Evolutionary conservation across 441 rosid genomes (phyloP).

Genomic region (Syzygium malaccense): DNA sequence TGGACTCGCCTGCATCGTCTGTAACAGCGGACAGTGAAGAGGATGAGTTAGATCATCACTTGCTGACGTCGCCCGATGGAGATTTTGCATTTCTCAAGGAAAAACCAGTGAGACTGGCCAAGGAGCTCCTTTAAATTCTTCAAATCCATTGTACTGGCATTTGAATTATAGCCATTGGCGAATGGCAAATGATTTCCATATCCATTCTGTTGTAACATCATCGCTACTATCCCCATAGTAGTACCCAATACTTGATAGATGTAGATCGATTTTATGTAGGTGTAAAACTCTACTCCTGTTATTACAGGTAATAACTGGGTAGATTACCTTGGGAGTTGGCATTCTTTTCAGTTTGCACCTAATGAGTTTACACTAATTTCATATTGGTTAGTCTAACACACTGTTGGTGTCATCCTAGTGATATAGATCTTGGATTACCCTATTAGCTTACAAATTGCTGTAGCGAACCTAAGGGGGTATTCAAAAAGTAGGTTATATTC

Average conservation of each 20-base stretch:
- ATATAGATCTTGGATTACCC: not conserved
- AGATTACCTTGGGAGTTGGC: not conserved
- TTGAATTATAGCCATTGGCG: not conserved
- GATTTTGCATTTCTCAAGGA: slow-evolving; percentile 59
- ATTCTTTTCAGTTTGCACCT: not conserved
- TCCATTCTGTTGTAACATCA: not conserved
- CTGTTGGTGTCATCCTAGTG: not conserved
- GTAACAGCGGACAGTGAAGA: slow-evolving; percentile 39
- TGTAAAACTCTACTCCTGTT: not conserved
- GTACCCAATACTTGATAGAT: not conserved
- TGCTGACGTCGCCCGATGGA: slow-evolving; percentile 42
- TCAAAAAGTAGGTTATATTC: not conserved
- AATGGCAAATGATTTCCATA: not conserved
- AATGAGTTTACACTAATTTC: not conserved
- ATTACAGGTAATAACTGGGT: not conserved
- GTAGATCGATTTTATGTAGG: not conserved
- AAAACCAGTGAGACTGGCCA: slow-evolving; percentile 53
- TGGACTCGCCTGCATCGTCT: slow-evolving; percentile 47
- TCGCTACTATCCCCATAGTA: not conserved
- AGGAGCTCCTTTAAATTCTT: slow-evolving; percentile 31
- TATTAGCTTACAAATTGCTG: not conserved
- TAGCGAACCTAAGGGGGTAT: not conserved
- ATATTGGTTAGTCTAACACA: not conserved
- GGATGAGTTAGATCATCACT: slow-evolving; percentile 53
- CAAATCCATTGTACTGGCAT: not conserved